Base-by-base conservation (phyloP, 345 rosid species). In the Cardamine occulta region DNA sequence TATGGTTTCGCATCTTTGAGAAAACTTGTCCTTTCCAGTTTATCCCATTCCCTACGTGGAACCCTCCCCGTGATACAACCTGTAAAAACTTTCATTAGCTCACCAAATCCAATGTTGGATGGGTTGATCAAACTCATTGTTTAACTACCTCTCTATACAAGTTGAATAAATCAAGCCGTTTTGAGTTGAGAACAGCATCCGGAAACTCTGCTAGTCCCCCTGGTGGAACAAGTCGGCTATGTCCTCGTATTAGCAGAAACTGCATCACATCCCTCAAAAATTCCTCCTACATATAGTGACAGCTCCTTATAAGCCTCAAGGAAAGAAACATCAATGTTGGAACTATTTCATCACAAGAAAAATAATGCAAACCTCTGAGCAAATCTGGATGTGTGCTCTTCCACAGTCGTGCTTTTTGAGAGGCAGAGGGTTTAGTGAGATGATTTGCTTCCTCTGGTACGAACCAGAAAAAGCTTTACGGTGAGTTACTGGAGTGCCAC, bases 11-110 rank as follows among this genome's bases (percentile, higher is more conserved):
- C 99, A 96, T 96, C 90, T 93, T 96, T 23, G 99, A 96, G 85
- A 96, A 96, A 79, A 96, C 99, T 83, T 96, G 99, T 77, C 99
- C 99, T 83, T 96, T 96, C 99, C 99, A 96, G 78, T 96, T 96
- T 79, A 96, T 96, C 79, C 99, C 98, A 70, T 96, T 96, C 24
- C 99, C 98, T 34, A 96, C 98, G 49, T 96, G 97, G 79, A 96
- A 96, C 66, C 99, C 99, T 70, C 99, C 99, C 58, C 99, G 87
- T 44, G 99, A 93, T 66, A 96, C 98, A 70, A 96, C 99, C 99
- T 95, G 88, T 58, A 76, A 68, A 42, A 76, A 42, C 65, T 72
- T 31, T 21, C 11, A 39, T 72, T 39, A 57, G n/a, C 44, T 64
- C 49, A 58, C 68, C 62, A 71, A 71, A 64, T 57, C 48, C 10